Percentiles rank a stretch among this genome's conserved stretches.
phyloP scores from a whole-genome alignment of 805 yeast species.

The Saitoella complicata region DNA sequence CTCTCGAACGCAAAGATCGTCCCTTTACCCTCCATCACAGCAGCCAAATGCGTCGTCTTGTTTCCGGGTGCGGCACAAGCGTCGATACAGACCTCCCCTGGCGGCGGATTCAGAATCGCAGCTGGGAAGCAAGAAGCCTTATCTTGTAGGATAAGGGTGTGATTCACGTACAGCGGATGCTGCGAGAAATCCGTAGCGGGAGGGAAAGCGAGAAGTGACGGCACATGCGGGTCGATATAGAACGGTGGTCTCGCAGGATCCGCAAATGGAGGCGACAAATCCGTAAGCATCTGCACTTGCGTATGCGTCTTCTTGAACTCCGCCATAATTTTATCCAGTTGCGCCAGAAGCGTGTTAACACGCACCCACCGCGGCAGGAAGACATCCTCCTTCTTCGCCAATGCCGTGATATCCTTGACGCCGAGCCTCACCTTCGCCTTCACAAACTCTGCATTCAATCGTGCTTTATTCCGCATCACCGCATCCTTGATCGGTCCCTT shows the following conservation, averaged over 20 bases:
- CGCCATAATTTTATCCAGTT: slow-evolving; percentile 8
- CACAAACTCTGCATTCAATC: slow-evolving; percentile 67
- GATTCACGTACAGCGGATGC: slow-evolving; percentile 53
- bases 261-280: slow-evolving; percentile 11
- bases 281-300: slow-evolving; percentile 5
- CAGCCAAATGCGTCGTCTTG: slow-evolving; percentile 84
- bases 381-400: slow-evolving; percentile 13
- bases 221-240: slow-evolving; percentile 58
- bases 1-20: slow-evolving; percentile 72
- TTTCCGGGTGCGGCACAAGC: slow-evolving; percentile 98
- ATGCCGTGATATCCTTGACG: slow-evolving; percentile 38
- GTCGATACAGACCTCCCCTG: slow-evolving; percentile 59
- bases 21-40: slow-evolving; percentile 29
- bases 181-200: slow-evolving; percentile 49
- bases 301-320: background rate
- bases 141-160: slow-evolving; percentile 81
- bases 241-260: slow-evolving; percentile 32
- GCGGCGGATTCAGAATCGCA: slow-evolving; percentile 47
- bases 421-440: slow-evolving; percentile 61
- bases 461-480: slow-evolving; percentile 57
- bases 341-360: slow-evolving; percentile 43
- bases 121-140: slow-evolving; percentile 97
- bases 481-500: slow-evolving; percentile 76
- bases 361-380: slow-evolving; percentile 30
- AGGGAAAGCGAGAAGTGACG: slow-evolving; percentile 65